Base-by-base conservation (phyloP, 345 rosid species). In the Lagerstroemia speciosa region DNA sequence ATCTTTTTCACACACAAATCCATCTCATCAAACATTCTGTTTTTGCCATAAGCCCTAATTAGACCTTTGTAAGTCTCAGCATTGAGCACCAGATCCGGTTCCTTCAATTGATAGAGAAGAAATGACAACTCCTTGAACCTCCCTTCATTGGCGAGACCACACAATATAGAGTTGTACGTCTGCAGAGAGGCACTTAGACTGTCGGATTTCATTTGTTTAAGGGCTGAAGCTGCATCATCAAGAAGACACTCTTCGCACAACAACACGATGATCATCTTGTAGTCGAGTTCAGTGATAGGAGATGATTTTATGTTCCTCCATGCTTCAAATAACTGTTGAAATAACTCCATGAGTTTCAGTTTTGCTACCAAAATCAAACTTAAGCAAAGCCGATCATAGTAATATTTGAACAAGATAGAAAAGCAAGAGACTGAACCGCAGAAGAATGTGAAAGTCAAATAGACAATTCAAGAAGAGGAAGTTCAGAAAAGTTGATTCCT, bases 21-120 rank as follows among this genome's bases (percentile, higher is more conserved):
- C 66, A 89, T 83, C 73, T 85, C 87, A 78, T 87, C 88, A 64
- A 83, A 89, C 89, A 79, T 83, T 71, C 77, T 75, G 69, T 76
- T 75, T 61, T 75, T 83, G 36, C 91, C 88, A 29, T 81, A 89
- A 8, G 84, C 87, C 79, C 66, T 73, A 69, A 89, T 84, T 52
- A 86, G 74, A 2, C 90, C 89, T 41, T 78, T 77, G 67, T 83
- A 90, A 0, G 92, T 88, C 52, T 77, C 67, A 0, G 81, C 80
- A 36, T 80, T 72, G 0, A 83, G 90, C 24, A 48, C 67, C 71
- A 86, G 50, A 69, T 71, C 73, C 36, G 64, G 72, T 65, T 74
- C 81, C 73, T 78, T 84, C 83, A 87, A 84, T 45, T 83, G 73
- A 48, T 74, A 50, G 62, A 85, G 78, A 65, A 78, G 83, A 32